A percentile compares a stretch with the other conserved stretches of the same genome.
Evolutionary conservation across 2,329 filamentous ascomycete species (phyloP).

Genomic region (Podosphaera xanthii): DNA sequence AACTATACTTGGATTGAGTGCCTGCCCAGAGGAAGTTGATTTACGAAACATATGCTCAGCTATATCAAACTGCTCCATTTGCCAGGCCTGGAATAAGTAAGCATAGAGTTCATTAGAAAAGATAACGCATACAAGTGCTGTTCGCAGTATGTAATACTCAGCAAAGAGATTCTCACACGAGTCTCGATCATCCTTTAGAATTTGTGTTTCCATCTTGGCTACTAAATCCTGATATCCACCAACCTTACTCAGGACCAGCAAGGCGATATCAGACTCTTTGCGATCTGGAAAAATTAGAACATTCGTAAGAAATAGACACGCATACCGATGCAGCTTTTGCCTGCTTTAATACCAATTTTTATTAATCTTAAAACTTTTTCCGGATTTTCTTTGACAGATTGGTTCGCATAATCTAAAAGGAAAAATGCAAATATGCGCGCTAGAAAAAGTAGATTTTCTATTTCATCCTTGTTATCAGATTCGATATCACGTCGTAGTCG

Average conservation of each 20-base stretch:
- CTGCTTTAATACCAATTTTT: conserved; percentile 43
- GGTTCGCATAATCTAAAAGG: conserved; percentile 20
- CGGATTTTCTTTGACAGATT: conserved; percentile 12
- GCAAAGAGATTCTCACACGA: conserved; percentile 13
- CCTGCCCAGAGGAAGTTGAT: conserved; percentile 20
- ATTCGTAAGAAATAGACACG: neutral
- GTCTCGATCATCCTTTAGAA: conserved; percentile 11
- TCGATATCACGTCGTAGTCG: conserved; percentile 22
- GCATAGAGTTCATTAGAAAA: neutral
- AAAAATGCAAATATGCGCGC: conserved; percentile 2
- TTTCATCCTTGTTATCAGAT: conserved; percentile 7
- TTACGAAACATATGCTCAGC: conserved; percentile 59
- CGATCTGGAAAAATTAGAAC: conserved; percentile 7
- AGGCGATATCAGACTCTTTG: conserved; percentile 31
- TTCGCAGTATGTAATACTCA: conserved; percentile 16
- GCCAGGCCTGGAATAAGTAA: conserved; percentile 41
- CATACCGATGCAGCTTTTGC: conserved; percentile 37
- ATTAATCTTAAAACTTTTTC: conserved; percentile 32
- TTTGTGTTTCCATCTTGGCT: conserved; percentile 13
- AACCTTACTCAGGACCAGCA: conserved; percentile 38
- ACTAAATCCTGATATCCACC: conserved; percentile 29
- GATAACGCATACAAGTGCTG: conserved; percentile 28
- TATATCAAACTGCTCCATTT: conserved; percentile 47
- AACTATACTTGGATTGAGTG: conserved; percentile 24
- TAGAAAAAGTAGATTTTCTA: conserved; percentile 9